Base-by-base conservation (phyloP, 1,284 basidiomycete genomes). In the Coniophora puteana region DNA sequence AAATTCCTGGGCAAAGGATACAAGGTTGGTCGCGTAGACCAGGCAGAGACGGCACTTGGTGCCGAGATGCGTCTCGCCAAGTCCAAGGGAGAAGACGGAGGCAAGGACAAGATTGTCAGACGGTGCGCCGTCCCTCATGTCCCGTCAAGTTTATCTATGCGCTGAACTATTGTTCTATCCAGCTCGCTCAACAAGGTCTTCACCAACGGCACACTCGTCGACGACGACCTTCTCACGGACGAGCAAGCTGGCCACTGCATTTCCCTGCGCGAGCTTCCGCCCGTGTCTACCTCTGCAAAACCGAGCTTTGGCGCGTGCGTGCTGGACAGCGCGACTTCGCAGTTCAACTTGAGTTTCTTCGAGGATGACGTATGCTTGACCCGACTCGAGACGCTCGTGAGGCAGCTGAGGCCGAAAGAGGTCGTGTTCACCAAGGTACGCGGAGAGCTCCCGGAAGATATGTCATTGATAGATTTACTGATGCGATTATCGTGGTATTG, bases 221-320 rank as follows among this genome's bases (percentile, higher is more conserved):
- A 99, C 54, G 83, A 85, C 5, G 80, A 84, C 32, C 83, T 96
- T 44, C 74, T 99, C 20, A 88, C 80, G 1, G 90, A 97, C 46
- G 96, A 99, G 51, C 88, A 98, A 65, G 91, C 91, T 3, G 93
- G 90, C 16, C 96, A 99, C 61, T 98, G 94, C 55, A 79, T 99
- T 13, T 83, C 92, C 3, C 84, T 99, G 62, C 87, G 87, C 43
- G 94, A 88, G 52, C 66, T 70, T 17, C 84, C 99, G 62, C 87
- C 87, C 43, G 94, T 88, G 52, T 66, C 70, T 17, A 61, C 67
- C 4, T 65, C 68, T 11, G 59, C 56, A 18, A 69, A 72, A 65
- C 50, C 69, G 66, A 72, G 70, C 14, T 99, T 97, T 59, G 96
- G 96, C 2, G 69, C 98, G 29, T 96, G 93, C 56, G 83, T 94